These are phyloP conservation scores for Sporothrix brunneoviolacea DNA, from an alignment of 2,329 filamentous ascomycete genomes.

Conservation along the genomic window DNA sequence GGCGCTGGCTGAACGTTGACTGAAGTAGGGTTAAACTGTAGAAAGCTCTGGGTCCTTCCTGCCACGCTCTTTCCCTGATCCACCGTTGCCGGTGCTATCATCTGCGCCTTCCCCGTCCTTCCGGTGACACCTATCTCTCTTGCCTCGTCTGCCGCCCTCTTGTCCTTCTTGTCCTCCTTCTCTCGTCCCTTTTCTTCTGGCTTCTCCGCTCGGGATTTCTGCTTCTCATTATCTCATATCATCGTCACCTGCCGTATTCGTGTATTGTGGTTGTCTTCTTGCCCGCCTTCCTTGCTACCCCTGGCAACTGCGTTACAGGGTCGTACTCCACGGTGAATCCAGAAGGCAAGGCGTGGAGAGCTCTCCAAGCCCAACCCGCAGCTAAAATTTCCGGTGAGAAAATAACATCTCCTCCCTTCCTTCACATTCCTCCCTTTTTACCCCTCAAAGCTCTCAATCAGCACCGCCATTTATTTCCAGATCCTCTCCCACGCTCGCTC, in stretches of 20 bases:
- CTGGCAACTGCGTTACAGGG: slow-evolving; percentile 10
- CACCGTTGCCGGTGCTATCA: not conserved
- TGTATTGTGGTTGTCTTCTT: slow-evolving; percentile 1
- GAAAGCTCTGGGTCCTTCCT: not conserved
- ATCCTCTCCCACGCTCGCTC: too few species aligned
- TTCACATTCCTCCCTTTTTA: not conserved
- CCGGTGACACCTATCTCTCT: not conserved
- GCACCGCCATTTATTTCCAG: too few species aligned
- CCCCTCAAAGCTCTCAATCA: too few species aligned
- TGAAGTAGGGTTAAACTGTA: not conserved
- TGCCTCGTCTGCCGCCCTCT: not conserved
- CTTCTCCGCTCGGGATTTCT: too few species aligned
- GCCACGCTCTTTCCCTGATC: not conserved
- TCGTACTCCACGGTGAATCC: not conserved
- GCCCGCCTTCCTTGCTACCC: slow-evolving; percentile 8
- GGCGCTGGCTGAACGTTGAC: too few species aligned
- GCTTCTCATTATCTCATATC: too few species aligned
- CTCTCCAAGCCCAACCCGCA: too few species aligned
- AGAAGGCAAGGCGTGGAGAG: too few species aligned
- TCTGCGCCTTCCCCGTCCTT: slow-evolving; percentile 10
- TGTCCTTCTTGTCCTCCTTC: not conserved
- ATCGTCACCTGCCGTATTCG: too few species aligned
- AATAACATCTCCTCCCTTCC: not conserved
- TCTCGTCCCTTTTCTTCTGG: not conserved
- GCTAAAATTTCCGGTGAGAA: slow-evolving; percentile 5